phyloP scores from a whole-genome alignment of 1,284 basidiomycete species.

The Irpex sp. region DNA sequence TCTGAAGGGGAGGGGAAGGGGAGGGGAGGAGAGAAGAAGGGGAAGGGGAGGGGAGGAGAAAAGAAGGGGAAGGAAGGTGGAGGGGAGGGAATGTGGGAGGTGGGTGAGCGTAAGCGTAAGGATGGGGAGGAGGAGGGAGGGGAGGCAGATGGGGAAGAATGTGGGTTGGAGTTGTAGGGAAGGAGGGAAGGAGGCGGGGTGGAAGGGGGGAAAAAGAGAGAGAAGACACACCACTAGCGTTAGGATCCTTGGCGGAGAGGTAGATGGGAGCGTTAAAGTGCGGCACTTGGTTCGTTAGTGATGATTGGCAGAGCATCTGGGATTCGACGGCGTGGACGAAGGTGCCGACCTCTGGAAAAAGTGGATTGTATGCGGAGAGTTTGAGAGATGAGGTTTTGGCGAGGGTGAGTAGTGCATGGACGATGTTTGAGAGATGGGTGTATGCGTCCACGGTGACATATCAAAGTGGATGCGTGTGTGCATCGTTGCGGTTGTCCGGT shows the following conservation, averaged over 20 bases:
- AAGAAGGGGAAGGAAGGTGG: too few relatives aligned
- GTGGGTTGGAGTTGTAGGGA: too few relatives aligned
- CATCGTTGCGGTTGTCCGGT: background rate
- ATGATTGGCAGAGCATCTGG: conserved; percentile 94
- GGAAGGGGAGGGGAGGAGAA: too few relatives aligned
- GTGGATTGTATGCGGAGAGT: background rate
- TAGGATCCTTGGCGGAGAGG: conserved; percentile 81
- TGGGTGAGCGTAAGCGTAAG: background rate
- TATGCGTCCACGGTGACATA: background rate
- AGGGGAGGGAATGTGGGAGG: too few relatives aligned
- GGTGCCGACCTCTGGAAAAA: conserved; percentile 71
- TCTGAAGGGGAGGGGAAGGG: conserved; percentile 39
- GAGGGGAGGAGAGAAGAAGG: too few relatives aligned
- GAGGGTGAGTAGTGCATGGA: background rate
- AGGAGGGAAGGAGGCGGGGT: background rate
- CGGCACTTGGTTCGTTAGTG: conserved; percentile 87
- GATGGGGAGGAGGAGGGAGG: too few relatives aligned
- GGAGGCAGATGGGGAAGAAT: too few relatives aligned
- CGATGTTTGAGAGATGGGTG: conserved; percentile 3
- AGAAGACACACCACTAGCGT: background rate
- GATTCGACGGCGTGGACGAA: conserved; percentile 96
- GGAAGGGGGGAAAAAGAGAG: background rate
- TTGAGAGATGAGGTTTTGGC: background rate
- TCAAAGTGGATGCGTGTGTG: background rate
- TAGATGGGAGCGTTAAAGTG: conserved; percentile 99